phyloP scores from a whole-genome alignment of 352 stramenopile species.

The Pythium periplocum region DNA sequence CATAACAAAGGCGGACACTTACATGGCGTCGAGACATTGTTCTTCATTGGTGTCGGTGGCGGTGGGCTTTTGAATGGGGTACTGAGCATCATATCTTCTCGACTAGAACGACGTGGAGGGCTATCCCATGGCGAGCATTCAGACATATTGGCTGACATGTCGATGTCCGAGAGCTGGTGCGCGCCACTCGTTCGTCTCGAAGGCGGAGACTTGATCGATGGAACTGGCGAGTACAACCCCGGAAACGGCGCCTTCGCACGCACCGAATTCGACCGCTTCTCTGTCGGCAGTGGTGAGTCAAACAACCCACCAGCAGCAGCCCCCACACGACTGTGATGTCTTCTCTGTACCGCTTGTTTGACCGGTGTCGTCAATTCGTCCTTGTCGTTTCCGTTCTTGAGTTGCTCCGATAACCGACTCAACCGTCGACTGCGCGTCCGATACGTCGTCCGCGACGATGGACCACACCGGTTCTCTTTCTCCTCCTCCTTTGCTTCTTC shows the following conservation, averaged over 20 bases:
- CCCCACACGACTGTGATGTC: background rate
- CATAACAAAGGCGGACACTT: background rate
- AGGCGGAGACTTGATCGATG: background rate
- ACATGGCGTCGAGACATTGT: constrained; percentile 19
- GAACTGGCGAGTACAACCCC: constrained; percentile 16
- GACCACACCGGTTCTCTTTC: constrained; percentile 2
- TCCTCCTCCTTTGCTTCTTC: constrained; percentile 1
- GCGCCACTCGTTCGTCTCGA: no score
- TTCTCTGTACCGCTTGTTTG: background rate
- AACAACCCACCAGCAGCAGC: background rate
- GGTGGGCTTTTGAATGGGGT: constrained; percentile 16
- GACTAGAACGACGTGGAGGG: background rate
- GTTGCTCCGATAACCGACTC: constrained; percentile 1
- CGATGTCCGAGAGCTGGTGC: no score
- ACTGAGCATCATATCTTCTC: background rate
- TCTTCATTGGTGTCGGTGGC: constrained; percentile 18
- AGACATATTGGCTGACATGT: constrained; percentile 2
- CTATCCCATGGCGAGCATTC: constrained; percentile 18
- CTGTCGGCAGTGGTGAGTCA: constrained; percentile 9
- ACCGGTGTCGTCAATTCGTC: background rate
- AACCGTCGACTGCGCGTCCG: constrained; percentile 14
- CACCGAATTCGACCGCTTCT: constrained; percentile 7
- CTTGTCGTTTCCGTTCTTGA: background rate
- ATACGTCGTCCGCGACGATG: constrained; percentile 9
- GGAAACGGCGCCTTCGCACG: constrained; percentile 15